Evolutionary conservation across 306 rosid species (phyloP), one percentile per base, ranked within the genome.

Genomic region (Cucurbita ficifolia): DNA sequence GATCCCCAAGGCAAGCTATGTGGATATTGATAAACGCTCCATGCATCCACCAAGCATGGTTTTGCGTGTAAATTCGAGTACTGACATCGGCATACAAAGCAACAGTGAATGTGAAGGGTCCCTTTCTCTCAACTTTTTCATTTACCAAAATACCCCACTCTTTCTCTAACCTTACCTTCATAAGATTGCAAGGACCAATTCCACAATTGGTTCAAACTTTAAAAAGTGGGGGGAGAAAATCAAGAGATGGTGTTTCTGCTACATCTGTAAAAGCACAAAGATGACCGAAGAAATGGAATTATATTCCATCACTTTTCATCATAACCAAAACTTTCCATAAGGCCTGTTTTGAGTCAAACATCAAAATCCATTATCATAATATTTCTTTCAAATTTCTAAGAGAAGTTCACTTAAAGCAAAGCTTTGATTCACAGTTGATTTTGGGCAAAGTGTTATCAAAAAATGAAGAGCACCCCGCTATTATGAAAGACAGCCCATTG

Each of bases 41-140:
- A 49, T 12, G 17, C 53, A 49, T 49, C 4, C 40, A 38, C 40
- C 40, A 38, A 11, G 17, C 53, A 82, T 90, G 29, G 87, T 83
- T 90, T 87, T 86, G 86, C 84, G 92, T 87, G 96, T 78, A 87
- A 87, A 87, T 89, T 77, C 6, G 40, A 38, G 40, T 38, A 38
- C 40, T 4, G 5, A 38, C 40, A 38, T 38, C 40, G 40, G 40
- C 78, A 80, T 84, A 86, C 89, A 86, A 89, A 79, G 85, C 79
- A 74, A 75, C 46, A 82, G 79, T 81, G 86, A 81, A 69, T 79
- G 84, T 38, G 33, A 29, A 29, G 33, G 33, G 70, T 75, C 73
- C 81, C 80, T 12, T 65, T 53, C 39, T 74, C 43, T 74, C 80
- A 79, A 24, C 75, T 72, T 72, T 70, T 60, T 53, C 21, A 53